These are phyloP conservation scores for Trichoderma virens DNA, from an alignment of 495 filamentous ascomycete genomes.

Conservation along the genomic window DNA sequence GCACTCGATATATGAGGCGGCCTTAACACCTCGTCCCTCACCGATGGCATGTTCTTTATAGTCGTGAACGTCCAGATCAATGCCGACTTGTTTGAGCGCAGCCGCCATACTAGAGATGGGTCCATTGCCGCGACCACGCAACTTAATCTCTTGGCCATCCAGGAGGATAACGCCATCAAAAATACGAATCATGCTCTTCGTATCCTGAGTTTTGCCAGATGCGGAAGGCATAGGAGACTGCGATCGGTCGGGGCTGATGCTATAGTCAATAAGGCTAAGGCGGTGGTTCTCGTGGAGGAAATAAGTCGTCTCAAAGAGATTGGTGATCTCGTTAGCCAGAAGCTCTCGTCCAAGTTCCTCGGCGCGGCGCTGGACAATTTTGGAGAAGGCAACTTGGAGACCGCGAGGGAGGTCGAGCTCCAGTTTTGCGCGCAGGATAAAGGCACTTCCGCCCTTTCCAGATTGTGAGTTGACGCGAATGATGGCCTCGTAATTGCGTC, in stretches of 20 bases:
- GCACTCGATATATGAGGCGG: slow-evolving; percentile 91
- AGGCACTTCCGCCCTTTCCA: slow-evolving; percentile 92
- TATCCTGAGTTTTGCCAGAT: slow-evolving; percentile 62
- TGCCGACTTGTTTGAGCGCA: slow-evolving; percentile 70
- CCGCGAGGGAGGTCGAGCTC: slow-evolving; percentile 90
- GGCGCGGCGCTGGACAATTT: slow-evolving; percentile 71
- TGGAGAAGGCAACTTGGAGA: slow-evolving; percentile 84
- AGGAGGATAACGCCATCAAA: slow-evolving; percentile 86
- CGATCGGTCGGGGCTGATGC: slow-evolving; percentile 78
- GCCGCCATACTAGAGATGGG: slow-evolving; percentile 83
- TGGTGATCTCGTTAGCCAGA: slow-evolving; percentile 69
- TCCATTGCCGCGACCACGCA: slow-evolving; percentile 79
- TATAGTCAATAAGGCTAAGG: slow-evolving; percentile 87
- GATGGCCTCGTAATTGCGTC: slow-evolving; percentile 91
- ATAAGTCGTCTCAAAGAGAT: slow-evolving; percentile 82
- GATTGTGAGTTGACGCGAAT: slow-evolving; percentile 97
- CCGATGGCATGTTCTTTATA: slow-evolving; percentile 97
- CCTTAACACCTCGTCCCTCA: slow-evolving; percentile 70
- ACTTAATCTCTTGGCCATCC: slow-evolving; percentile 68
- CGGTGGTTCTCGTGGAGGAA: slow-evolving; percentile 73
- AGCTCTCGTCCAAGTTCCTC: slow-evolving; percentile 68
- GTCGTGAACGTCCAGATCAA: slow-evolving; percentile 85
- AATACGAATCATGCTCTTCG: slow-evolving; percentile 66
- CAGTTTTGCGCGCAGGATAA: slow-evolving; percentile 82
- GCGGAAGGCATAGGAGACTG: slow-evolving; percentile 63